Conservation (phyloP, 1,139 yeast genomes). For the Kodamaea derodonti region DNA sequence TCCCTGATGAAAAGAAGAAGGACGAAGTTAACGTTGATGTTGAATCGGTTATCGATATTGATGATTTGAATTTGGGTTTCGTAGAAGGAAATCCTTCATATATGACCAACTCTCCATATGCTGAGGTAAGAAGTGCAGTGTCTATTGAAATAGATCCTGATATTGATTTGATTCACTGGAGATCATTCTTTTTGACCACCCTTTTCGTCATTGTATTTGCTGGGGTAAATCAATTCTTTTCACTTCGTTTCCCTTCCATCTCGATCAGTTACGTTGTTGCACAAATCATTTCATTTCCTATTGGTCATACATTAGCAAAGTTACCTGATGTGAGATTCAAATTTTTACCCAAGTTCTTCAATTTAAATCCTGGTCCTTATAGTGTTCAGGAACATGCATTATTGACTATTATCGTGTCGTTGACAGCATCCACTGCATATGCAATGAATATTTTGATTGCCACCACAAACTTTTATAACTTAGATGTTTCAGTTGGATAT, state of each 20-base stretch:
- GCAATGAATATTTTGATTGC: conserved; percentile 20
- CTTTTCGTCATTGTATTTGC: conserved; percentile 18
- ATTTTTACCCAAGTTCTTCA: conserved; percentile 16
- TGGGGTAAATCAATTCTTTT: conserved; percentile 23
- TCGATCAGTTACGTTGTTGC: conserved; percentile 21
- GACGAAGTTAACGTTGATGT: background rate
- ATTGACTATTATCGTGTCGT: conserved; percentile 14
- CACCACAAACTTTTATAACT: conserved; percentile 30
- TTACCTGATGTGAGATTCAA: conserved; percentile 18
- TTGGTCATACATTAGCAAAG: conserved; percentile 17
- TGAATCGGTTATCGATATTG: conserved; percentile 9
- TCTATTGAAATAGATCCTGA: conserved; percentile 12
- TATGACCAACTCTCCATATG: conserved; percentile 22
- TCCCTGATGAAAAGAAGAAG: too few relatives aligned
- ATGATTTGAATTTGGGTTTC: conserved; percentile 11
- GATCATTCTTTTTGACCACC: conserved; percentile 14
- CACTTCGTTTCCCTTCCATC: conserved; percentile 21
- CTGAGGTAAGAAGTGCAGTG: conserved; percentile 21
- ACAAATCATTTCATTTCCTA: conserved; percentile 21
- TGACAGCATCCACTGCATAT: conserved; percentile 15
- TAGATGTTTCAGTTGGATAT: conserved; percentile 35
- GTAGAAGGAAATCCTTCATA: conserved; percentile 26
- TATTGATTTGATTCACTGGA: conserved; percentile 16
- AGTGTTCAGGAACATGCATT: conserved; percentile 20
- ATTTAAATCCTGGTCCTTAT: conserved; percentile 34